phyloP scores from a whole-genome alignment of 2,329 filamentous ascomycete species.

The Cercospora canescens region DNA sequence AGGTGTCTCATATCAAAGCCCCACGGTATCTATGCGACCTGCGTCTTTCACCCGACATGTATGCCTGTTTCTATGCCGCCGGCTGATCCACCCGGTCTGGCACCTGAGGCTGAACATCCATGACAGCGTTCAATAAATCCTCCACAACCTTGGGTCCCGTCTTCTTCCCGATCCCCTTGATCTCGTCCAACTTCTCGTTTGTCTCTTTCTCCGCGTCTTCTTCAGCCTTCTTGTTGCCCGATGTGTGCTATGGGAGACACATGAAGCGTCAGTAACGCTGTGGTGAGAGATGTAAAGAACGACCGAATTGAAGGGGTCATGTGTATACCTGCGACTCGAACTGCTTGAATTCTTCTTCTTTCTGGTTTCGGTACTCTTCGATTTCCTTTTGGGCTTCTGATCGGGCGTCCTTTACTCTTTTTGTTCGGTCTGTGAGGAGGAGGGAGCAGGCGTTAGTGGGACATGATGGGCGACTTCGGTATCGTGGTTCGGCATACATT shows the following conservation, averaged over 20 bases:
- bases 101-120: constrained; percentile 74
- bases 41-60: neutral
- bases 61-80: constrained; percentile 19
- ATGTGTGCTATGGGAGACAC: constrained; percentile 68
- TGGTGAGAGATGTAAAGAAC: neutral
- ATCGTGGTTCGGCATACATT: constrained; percentile 62
- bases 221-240: constrained; percentile 76
- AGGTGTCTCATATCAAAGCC: neutral
- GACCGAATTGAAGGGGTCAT: neutral
- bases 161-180: constrained; percentile 77
- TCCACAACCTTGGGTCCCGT: constrained; percentile 77
- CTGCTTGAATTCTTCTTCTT: constrained; percentile 92
- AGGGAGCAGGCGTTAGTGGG: constrained; percentile 22
- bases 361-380: constrained; percentile 82
- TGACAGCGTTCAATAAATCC: constrained; percentile 81
- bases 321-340: constrained; percentile 74
- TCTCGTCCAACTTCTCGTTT: constrained; percentile 78
- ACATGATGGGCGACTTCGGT: constrained; percentile 3
- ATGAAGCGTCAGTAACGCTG: neutral
- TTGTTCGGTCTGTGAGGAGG: constrained; percentile 75
- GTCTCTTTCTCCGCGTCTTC: constrained; percentile 77
- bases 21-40: neutral
- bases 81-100: constrained; percentile 46
- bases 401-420: constrained; percentile 94
- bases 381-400: constrained; percentile 98